Conservation (phyloP, 148 eudicot genomes). For the Rhododendron ferrugineum region DNA sequence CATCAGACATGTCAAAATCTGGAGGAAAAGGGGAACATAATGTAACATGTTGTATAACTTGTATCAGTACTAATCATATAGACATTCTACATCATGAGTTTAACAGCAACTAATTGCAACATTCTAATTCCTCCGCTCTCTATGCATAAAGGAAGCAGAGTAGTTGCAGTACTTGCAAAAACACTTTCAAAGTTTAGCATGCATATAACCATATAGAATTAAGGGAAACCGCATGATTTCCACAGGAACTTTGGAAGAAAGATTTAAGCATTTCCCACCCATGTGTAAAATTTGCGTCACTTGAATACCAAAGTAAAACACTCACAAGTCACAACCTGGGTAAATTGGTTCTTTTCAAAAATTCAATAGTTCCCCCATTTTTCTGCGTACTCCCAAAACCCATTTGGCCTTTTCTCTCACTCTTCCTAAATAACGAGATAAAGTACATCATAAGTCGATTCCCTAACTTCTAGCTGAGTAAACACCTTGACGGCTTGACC, state of each 20-base stretch:
- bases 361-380: neutral
- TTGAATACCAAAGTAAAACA: neutral
- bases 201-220: neutral
- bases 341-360: neutral
- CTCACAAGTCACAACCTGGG: neutral
- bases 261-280: neutral
- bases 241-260: neutral
- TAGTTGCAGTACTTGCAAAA: neutral
- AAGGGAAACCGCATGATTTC: neutral
- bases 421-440: neutral
- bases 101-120: neutral
- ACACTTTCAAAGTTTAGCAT: neutral
- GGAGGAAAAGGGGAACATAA: constrained; percentile 1
- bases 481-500: neutral
- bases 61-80: neutral
- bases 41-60: neutral
- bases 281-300: neutral
- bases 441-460: neutral
- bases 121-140: neutral
- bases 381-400: too few species aligned
- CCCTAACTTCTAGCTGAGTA: neutral
- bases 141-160: neutral
- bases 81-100: neutral
- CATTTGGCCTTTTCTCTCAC: neutral
- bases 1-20: constrained; percentile 90